Evolutionary conservation across 345 rosid genomes (phyloP).

Genomic region (Anastatica hierochuntica): DNA sequence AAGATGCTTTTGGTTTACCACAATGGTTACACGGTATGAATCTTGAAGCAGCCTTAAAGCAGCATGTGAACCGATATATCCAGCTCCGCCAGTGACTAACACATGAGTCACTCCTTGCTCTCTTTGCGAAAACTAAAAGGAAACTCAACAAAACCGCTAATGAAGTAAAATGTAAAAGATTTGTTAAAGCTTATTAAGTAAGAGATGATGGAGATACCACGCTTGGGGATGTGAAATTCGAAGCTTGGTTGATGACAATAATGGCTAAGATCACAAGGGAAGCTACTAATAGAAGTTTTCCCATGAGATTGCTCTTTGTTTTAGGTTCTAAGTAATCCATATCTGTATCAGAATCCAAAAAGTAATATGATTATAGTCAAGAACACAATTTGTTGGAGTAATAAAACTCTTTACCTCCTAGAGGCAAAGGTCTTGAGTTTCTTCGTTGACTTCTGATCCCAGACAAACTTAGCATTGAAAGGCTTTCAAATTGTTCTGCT

Average conservation of each 20-base stretch:
- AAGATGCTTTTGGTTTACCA: too few species aligned
- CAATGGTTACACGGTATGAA: slow-evolving; percentile 73
- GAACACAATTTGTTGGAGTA: neutral
- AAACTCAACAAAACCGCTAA: slow-evolving; percentile 32
- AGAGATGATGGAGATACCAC: slow-evolving; percentile 34
- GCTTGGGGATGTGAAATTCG: slow-evolving; percentile 58
- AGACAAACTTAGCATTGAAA: slow-evolving; percentile 58
- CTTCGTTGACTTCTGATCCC: slow-evolving; percentile 60
- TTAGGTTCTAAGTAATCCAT: slow-evolving; percentile 79
- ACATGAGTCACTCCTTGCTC: slow-evolving; percentile 80
- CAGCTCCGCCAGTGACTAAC: slow-evolving; percentile 94
- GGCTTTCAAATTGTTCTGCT: slow-evolving; percentile 6
- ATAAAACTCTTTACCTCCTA: slow-evolving; percentile 41
- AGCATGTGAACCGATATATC: slow-evolving; percentile 96
- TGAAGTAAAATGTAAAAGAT: too few species aligned
- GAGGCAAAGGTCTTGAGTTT: slow-evolving; percentile 38
- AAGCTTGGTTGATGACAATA: slow-evolving; percentile 71
- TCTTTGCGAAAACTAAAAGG: slow-evolving; percentile 46
- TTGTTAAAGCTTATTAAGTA: neutral
- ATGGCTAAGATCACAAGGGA: slow-evolving; percentile 61
- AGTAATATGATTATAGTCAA: neutral
- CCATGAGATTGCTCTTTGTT: slow-evolving; percentile 51
- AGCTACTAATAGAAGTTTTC: slow-evolving; percentile 72
- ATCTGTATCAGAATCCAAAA: slow-evolving; percentile 32
- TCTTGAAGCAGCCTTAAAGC: slow-evolving; percentile 68